A percentile compares a stretch with the other conserved stretches of the same genome.
phyloP scores from a whole-genome alignment of 441 rosid species.

The Iberis amara region DNA sequence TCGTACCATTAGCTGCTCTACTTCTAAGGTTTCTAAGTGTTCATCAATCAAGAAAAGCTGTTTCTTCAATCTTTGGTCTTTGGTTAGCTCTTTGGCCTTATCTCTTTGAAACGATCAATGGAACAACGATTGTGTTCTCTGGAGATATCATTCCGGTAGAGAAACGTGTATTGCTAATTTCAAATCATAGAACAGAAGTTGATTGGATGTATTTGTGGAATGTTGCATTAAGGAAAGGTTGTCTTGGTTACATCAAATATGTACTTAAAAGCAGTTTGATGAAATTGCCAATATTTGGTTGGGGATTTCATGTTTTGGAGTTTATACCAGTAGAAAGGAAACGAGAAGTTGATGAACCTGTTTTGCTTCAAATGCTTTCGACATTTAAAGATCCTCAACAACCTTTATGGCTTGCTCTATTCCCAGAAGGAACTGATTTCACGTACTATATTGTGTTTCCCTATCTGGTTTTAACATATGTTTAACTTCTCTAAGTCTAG shows the following conservation, averaged over 20 bases:
- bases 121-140: conserved; percentile 69
- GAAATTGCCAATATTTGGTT: conserved; percentile 87
- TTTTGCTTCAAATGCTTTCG: conserved; percentile 55
- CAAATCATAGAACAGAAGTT: conserved; percentile 93
- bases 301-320: conserved; percentile 92
- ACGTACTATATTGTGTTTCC: conserved; percentile 51
- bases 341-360: conserved; percentile 77
- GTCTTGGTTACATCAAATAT: conserved; percentile 75
- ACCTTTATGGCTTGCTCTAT: conserved; percentile 95
- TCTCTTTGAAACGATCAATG: conserved; percentile 74
- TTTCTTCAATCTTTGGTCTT: conserved; percentile 57
- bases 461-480: conserved; percentile 5
- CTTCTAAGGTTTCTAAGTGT: conserved; percentile 49
- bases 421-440: conserved; percentile 98
- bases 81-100: conserved; percentile 97
- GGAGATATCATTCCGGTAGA: conserved; percentile 59
- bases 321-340: conserved; percentile 95
- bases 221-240: conserved; percentile 78
- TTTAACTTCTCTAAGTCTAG: conserved; percentile 5
- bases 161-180: conserved; percentile 70
- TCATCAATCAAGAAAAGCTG: conserved; percentile 55
- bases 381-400: conserved; percentile 68
- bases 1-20: conserved; percentile 51
- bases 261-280: conserved; percentile 91
- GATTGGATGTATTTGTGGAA: conserved; percentile 99